Conservation (phyloP, 768 basidiomycete genomes). For the Auriscalpium vulgare region DNA sequence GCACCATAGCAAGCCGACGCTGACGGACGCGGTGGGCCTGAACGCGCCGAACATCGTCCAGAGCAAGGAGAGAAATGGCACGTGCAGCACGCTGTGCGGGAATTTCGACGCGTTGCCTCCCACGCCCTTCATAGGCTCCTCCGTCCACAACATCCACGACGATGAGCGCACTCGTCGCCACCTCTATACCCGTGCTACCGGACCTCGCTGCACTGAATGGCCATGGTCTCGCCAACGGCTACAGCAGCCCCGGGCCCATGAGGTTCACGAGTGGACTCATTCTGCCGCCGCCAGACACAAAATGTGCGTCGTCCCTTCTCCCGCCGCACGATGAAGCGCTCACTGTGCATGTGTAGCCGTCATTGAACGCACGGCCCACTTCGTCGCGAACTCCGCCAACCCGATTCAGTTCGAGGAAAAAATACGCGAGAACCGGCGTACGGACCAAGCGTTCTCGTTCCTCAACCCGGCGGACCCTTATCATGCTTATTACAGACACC, state of each 20-base stretch:
- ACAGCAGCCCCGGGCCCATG: constrained; percentile 31
- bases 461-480: constrained; percentile 95
- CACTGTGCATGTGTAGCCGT: constrained; percentile 46
- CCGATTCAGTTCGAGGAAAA: constrained; percentile 93
- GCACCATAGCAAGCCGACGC: constrained; percentile 82
- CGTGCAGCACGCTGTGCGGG: not conserved
- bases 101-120: not conserved
- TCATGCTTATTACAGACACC: constrained; percentile 95
- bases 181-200: not conserved
- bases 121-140: constrained; percentile 8
- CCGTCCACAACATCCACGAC: constrained; percentile 6
- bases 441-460: constrained; percentile 98
- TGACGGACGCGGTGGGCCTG: constrained; percentile 55
- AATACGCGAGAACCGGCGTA: constrained; percentile 92
- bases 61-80: not conserved
- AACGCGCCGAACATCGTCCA: constrained; percentile 80
- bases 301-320: constrained; percentile 45
- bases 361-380: constrained; percentile 89
- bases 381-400: constrained; percentile 90
- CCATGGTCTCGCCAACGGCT: constrained; percentile 27
- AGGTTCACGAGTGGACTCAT: constrained; percentile 80
- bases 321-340: not conserved
- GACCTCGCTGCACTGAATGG: constrained; percentile 29
- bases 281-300: constrained; percentile 93
- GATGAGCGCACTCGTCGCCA: constrained; percentile 7